phyloP scores from a whole-genome alignment of 2,329 filamentous ascomycete genomes.

The Ascochyta koolunga region DNA sequence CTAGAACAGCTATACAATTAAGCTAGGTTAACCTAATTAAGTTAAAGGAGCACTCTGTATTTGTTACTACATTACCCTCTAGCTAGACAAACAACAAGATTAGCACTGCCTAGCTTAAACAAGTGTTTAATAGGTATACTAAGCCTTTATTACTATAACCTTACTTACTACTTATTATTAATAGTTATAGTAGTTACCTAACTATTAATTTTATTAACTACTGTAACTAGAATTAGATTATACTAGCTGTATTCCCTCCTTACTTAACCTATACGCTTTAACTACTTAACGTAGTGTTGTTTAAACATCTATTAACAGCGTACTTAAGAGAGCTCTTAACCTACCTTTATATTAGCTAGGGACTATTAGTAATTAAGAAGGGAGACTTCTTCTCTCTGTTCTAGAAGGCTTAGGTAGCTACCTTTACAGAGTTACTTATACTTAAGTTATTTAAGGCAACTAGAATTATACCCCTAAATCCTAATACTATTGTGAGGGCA shows the following conservation, averaged over 20 bases:
- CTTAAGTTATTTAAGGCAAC: background rate
- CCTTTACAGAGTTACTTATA: background rate
- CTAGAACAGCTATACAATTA: background rate
- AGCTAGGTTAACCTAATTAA: background rate
- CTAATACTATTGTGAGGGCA: background rate
- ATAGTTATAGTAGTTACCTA: constrained; percentile 5
- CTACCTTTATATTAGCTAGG: no score
- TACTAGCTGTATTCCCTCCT: constrained; percentile 7
- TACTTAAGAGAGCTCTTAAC: background rate
- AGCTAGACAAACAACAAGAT: background rate
- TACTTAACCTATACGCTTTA: constrained; percentile 10
- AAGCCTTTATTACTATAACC: background rate
- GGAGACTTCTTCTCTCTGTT: background rate
- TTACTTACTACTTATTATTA: constrained; percentile 9
- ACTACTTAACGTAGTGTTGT: constrained; percentile 4
- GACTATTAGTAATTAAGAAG: background rate
- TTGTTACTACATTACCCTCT: background rate
- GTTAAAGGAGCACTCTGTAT: background rate
- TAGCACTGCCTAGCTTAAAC: background rate
- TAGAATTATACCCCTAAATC: no score
- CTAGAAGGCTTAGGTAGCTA: background rate
- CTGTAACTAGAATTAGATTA: constrained; percentile 4
- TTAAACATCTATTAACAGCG: background rate
- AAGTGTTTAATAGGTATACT: background rate
- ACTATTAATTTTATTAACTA: constrained; percentile 12